Evolutionary conservation across 345 rosid genomes (phyloP).

Genomic region (Microcos paniculata): DNA sequence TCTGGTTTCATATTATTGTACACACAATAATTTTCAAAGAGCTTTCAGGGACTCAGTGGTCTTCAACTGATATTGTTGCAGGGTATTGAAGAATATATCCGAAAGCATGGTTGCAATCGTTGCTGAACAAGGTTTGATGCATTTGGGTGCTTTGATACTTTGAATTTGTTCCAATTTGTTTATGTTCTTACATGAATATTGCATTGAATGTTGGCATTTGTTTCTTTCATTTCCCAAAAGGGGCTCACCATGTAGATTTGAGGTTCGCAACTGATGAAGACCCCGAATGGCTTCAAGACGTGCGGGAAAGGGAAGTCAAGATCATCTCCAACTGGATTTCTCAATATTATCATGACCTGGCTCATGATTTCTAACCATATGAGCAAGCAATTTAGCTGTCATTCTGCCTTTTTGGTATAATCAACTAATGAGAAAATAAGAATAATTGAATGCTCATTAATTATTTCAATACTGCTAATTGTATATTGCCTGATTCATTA

Average conservation of each 20-base stretch:
- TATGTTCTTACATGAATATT: not conserved
- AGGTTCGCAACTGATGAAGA: slow-evolving; percentile 50
- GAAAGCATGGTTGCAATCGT: slow-evolving; percentile 50
- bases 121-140: slow-evolving; percentile 48
- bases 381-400: too few species aligned
- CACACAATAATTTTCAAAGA: not conserved
- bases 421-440: too few species aligned
- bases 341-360: slow-evolving; percentile 39
- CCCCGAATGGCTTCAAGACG: slow-evolving; percentile 55
- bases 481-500: too few species aligned
- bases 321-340: slow-evolving; percentile 50
- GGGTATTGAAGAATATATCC: slow-evolving; percentile 53
- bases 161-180: not conserved
- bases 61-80: slow-evolving; percentile 23
- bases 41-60: too few species aligned
- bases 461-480: not conserved
- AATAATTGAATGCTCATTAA: not conserved
- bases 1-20: not conserved
- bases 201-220: not conserved
- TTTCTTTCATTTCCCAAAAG: slow-evolving; percentile 14
- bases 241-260: slow-evolving; percentile 72
- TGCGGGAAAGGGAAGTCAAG: slow-evolving; percentile 39
- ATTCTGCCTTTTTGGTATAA: too few species aligned
- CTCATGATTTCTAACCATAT: not conserved
- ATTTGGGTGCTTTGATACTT: not conserved